phyloP scores from a whole-genome alignment of 2,329 filamentous ascomycete species.

The Atkinsonella hypoxylon region DNA sequence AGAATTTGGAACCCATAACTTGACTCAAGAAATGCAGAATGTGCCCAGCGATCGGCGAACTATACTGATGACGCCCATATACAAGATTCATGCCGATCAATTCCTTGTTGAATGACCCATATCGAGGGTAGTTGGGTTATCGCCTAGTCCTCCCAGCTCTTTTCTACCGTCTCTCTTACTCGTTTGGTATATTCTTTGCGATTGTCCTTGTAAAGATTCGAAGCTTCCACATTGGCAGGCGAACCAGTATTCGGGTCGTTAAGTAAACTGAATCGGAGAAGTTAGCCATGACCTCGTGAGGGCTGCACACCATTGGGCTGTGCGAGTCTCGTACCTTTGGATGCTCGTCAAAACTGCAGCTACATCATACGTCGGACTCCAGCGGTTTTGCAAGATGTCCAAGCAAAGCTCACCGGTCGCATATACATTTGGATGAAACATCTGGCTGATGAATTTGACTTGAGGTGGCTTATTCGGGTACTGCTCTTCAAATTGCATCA shows the following conservation, averaged over 20 bases:
- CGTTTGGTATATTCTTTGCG: conserved; percentile 92
- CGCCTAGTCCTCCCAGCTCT: conserved; percentile 87
- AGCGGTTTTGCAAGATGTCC: conserved; percentile 94
- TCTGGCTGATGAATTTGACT: conserved; percentile 96
- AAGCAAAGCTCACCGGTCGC: conserved; percentile 91
- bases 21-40: neutral
- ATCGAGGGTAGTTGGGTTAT: neutral
- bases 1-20: neutral
- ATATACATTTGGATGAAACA: conserved; percentile 99
- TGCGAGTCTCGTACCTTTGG: conserved; percentile 55
- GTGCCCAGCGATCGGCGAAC: neutral
- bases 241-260: conserved; percentile 99
- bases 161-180: conserved; percentile 93
- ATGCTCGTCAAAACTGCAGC: conserved; percentile 95
- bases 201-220: conserved; percentile 97
- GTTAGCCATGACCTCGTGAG: too few relatives aligned
- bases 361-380: conserved; percentile 98
- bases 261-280: conserved; percentile 52
- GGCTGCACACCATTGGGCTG: neutral
- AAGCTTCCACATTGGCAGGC: conserved; percentile 94
- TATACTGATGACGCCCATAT: neutral
- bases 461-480: conserved; percentile 97
- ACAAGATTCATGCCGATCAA: neutral
- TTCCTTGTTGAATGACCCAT: neutral
- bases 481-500: conserved; percentile 98